A percentile compares a stretch with the other conserved stretches of the same genome.
Conservation (phyloP, 192 early-diverging fungal species). For the Phlyctochytrium planicorne region DNA sequence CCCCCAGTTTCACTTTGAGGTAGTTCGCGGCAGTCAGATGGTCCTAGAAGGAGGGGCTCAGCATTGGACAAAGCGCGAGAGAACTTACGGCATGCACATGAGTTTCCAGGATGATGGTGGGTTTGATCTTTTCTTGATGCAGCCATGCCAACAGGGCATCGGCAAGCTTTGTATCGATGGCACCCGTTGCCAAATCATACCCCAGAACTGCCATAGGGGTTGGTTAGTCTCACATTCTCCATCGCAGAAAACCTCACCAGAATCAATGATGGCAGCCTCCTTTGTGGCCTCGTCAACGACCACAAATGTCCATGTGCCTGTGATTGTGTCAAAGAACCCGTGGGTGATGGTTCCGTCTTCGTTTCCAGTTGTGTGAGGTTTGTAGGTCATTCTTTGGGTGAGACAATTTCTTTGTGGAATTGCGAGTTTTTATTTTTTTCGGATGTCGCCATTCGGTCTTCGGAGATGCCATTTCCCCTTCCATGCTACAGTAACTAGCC, state of each 20-base stretch:
- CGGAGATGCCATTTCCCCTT: no score
- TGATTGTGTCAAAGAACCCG: conserved; percentile 20
- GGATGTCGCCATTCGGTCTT: no score
- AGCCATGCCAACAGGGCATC: conserved; percentile 21
- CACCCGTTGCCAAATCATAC: conserved; percentile 10
- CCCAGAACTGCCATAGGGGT: conserved; percentile 21
- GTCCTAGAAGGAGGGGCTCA: conserved; percentile 11
- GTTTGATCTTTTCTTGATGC: not conserved
- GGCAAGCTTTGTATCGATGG: conserved; percentile 11
- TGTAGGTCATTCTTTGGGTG: no score
- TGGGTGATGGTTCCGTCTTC: conserved; percentile 5
- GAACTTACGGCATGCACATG: conserved; percentile 31
- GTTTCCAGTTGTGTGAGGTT: no score
- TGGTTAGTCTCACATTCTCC: no score
- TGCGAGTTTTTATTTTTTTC: no score
- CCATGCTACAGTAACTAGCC: no score
- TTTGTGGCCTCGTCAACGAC: conserved; percentile 16
- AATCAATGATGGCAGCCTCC: conserved; percentile 21
- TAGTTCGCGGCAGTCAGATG: conserved; percentile 31
- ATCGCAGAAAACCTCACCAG: not conserved
- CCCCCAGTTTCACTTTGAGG: conserved; percentile 22
- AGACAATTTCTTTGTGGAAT: no score
- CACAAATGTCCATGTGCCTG: conserved; percentile 15
- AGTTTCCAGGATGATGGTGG: conserved; percentile 27
- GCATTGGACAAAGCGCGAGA: not conserved